phyloP scores from a whole-genome alignment of 768 basidiomycete genomes.

The Favolaschia claudopus region DNA sequence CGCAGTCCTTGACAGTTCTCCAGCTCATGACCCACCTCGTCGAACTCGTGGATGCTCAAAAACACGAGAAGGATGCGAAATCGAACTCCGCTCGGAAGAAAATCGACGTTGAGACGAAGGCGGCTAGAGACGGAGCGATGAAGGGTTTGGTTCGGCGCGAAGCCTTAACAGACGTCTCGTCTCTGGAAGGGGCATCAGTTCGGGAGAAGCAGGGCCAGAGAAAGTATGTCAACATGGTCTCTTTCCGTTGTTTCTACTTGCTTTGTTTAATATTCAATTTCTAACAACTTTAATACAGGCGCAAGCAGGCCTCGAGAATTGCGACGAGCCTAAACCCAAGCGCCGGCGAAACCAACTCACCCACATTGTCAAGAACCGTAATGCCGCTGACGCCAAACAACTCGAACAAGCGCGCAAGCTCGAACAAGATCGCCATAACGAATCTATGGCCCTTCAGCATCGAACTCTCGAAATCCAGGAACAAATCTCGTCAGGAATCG shows the following conservation, averaged over 20 bases:
- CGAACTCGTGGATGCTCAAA: not conserved
- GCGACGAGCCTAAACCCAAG: slow-evolving; percentile 5
- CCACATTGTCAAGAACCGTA: slow-evolving; percentile 3
- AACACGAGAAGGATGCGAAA: not conserved
- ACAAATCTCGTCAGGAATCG: not conserved
- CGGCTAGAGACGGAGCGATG: slow-evolving; percentile 16
- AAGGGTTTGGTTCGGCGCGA: slow-evolving; percentile 10
- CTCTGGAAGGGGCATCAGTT: slow-evolving; percentile 5
- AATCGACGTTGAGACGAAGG: slow-evolving; percentile 3
- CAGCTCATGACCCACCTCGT: slow-evolving; percentile 8
- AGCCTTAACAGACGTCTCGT: slow-evolving; percentile 1
- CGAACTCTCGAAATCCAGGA: not conserved
- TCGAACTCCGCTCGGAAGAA: slow-evolving; percentile 8
- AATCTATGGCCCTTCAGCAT: slow-evolving; percentile 2
- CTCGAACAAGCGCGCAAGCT: slow-evolving; percentile 5
- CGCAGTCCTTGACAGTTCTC: not conserved
- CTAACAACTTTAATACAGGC: not conserved
- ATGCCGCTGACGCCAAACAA: not conserved
- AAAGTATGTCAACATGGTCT: too few species aligned
- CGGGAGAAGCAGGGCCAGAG: slow-evolving; percentile 21
- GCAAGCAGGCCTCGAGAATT: slow-evolving; percentile 6
- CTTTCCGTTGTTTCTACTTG: too few species aligned
- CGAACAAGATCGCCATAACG: slow-evolving; percentile 5
- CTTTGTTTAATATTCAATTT: not conserved
- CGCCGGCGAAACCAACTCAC: slow-evolving; percentile 7